Evolutionary conservation across 495 filamentous ascomycete species (phyloP).

Genomic region (Jackrogersella minutella): DNA sequence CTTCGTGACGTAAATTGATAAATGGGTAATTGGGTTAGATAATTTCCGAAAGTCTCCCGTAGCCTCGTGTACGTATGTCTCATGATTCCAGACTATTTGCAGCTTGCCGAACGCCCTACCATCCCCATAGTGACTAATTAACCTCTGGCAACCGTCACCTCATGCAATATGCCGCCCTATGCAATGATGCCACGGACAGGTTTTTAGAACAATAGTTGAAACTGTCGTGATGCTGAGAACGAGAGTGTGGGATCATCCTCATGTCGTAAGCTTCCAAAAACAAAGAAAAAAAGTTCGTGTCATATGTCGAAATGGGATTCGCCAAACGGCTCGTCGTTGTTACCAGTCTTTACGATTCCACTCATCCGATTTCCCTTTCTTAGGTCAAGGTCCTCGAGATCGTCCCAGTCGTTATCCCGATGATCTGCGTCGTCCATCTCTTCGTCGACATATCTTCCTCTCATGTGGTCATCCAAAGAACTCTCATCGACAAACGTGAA

Average conservation of each 20-base stretch:
- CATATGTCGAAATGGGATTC: conserved; percentile 72
- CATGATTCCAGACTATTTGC: conserved; percentile 46
- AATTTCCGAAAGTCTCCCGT: conserved; percentile 31
- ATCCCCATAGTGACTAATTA: conserved; percentile 35
- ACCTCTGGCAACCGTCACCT: conserved; percentile 39
- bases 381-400: conserved; percentile 53
- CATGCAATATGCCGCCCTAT: conserved; percentile 49
- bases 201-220: conserved; percentile 34
- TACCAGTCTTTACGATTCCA: conserved; percentile 71
- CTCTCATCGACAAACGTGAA: conserved; percentile 99
- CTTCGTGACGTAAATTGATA: conserved; percentile 26
- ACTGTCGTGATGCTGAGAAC: conserved; percentile 30
- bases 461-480: conserved; percentile 89
- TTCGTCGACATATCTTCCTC: conserved; percentile 64
- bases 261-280: conserved; percentile 22
- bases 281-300: conserved; percentile 19
- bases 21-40: conserved; percentile 25
- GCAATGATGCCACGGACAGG: conserved; percentile 45
- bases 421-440: conserved; percentile 70
- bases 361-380: conserved; percentile 71
- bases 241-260: conserved; percentile 18
- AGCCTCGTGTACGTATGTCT: conserved; percentile 45
- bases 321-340: conserved; percentile 77
- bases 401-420: conserved; percentile 60
- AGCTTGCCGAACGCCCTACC: conserved; percentile 45